Percentiles rank a stretch among this genome's conserved stretches.
Conservation (phyloP, 495 filamentous ascomycete genomes). For the Talaromyces liani region DNA sequence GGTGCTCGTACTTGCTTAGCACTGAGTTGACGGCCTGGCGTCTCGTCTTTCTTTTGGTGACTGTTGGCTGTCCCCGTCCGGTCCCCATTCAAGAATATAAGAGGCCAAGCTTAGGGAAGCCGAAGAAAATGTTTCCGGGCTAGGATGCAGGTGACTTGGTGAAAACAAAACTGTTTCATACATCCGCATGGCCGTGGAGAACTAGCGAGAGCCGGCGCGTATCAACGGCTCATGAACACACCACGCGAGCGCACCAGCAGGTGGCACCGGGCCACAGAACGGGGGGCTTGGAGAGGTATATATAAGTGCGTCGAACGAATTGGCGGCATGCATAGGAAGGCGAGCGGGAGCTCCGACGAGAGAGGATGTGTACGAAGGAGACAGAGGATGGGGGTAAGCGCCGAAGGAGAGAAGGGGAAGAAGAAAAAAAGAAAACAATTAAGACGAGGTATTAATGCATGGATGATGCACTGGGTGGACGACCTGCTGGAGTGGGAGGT, state of each 20-base stretch:
- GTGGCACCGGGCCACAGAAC: constrained; percentile 3
- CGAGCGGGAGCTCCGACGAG: not conserved
- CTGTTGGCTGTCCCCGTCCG: not conserved
- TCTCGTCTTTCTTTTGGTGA: not conserved
- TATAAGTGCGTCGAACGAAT: not conserved
- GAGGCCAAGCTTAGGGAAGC: not conserved
- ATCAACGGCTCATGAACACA: not conserved
- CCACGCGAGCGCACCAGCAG: not conserved
- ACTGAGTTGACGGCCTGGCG: not conserved
- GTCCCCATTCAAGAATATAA: not conserved
- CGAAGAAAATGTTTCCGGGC: not conserved
- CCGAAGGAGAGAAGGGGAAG: constrained; percentile 2
- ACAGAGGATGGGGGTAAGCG: not conserved
- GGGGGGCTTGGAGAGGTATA: constrained; percentile 5
- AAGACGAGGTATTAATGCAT: constrained; percentile 2
- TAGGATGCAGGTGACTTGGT: not conserved
- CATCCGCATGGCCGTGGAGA: not conserved
- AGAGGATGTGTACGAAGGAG: not conserved
- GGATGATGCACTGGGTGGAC: not conserved
- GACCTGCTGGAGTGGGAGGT: not conserved
- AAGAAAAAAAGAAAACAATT: constrained; percentile 5
- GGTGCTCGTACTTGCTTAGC: not conserved
- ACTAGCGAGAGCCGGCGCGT: not conserved
- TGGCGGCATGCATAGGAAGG: not conserved
- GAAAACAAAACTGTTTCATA: not conserved